Evolutionary conservation across 495 filamentous ascomycete genomes (phyloP), one percentile per base, ranked within the genome.

Genomic region (Podospora didyma): DNA sequence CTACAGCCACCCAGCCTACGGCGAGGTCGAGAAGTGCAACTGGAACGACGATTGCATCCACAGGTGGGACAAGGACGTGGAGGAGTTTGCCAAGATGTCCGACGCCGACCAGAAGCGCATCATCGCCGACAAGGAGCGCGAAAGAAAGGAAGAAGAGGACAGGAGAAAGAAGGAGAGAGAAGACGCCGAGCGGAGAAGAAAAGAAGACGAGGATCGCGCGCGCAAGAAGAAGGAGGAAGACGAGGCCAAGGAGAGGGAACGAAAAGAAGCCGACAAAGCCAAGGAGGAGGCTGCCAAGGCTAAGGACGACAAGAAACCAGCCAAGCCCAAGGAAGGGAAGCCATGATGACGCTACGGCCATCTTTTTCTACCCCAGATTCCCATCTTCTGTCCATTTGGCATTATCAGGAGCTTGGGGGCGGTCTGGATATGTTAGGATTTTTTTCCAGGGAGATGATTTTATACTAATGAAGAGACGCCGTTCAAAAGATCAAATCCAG

Each of bases 11-110:
- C 82, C 82, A 0, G 75, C 80, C 23, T 85, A 82, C 61, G 82
- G 80, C 49, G 79, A 84, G 70, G 82, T 86, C 0, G 83, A 86
- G 63, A 68, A 72, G 62, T 86, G 83, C 66, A 85, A 86, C 67
- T 86, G 82, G 83, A 75, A 82, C 53, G 67, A 68, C 49, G 78
- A 82, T 17, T 86, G 83, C 58, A 79, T 86, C 14, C 67, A 63
- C 52, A 66, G 73, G 55, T 86, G 83, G 83, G 82, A 85, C 61
- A 70, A 69, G 49, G 70, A 83, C 59, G 76, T 77, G 2, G 75
- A 75, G 46, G 71, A 67, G 20, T 82, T 80, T 64, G 68, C 69
- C 34, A 68, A 71, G 45, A 63, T 82, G 42, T 61, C 74, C 11
- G 67, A 68, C 17, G 75, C 76, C 42, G 78, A 82, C 46, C 72